These are phyloP conservation scores for Rhododendron mucronatum DNA, from an alignment of 148 eudicot species.

Conservation along the genomic window DNA sequence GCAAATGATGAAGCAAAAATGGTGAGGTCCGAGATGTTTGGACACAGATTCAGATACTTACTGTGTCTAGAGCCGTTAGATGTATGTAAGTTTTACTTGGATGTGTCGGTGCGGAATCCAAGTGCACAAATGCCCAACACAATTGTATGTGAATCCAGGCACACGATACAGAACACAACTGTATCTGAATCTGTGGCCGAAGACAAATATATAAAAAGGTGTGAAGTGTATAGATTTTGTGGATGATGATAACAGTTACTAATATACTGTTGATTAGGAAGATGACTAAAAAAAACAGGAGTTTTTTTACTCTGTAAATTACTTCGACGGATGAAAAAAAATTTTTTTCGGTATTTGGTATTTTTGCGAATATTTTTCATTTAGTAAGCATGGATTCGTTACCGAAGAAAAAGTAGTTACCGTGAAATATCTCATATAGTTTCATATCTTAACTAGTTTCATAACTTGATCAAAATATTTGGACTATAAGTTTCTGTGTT, in stretches of 20 bases:
- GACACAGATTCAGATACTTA: neutral
- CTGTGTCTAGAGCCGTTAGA: neutral
- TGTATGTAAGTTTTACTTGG: neutral
- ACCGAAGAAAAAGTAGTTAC: no score
- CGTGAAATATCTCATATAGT: no score
- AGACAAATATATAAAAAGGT: neutral
- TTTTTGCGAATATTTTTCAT: neutral
- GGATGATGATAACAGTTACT: neutral
- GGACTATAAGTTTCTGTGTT: no score
- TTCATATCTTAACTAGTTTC: no score
- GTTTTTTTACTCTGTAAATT: conserved; percentile 14
- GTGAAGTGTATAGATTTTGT: conserved; percentile 5
- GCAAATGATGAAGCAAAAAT: neutral
- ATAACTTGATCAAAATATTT: no score
- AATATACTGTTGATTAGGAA: neutral
- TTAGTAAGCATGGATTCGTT: neutral
- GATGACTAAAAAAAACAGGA: neutral
- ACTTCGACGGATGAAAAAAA: neutral
- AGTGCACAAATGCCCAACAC: no score
- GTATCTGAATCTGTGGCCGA: neutral
- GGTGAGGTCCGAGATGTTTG: neutral
- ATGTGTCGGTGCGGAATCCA: no score
- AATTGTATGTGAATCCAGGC: no score
- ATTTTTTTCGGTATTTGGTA: no score
- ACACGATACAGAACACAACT: neutral